Evolutionary conservation across 1,284 basidiomycete genomes (phyloP), one percentile per base, ranked within the genome.

Genomic region (Anthracocystis walkeri): DNA sequence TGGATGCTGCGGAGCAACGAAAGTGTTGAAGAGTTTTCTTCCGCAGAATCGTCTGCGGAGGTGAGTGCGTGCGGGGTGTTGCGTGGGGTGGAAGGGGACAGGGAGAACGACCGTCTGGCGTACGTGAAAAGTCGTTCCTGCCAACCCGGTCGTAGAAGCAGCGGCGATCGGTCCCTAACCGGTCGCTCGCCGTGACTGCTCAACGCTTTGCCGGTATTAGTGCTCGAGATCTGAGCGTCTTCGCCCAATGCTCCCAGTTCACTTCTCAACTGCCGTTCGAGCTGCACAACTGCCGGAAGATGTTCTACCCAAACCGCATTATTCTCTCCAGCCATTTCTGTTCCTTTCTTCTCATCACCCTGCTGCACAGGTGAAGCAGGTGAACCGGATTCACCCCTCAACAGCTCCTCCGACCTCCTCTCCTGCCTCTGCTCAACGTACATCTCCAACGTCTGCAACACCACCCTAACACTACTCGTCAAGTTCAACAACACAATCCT

Each of bases 401-500:
- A 27, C 21, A 61, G 16, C 40, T 71, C 58, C 14, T 20, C 10
- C 31, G 38, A 55, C 31, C 61, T 62, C 20, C 64, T 21, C 29
- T 63, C 59, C n/a, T 1, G 4, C 12, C 64, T 23, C 42, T 63
- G 59, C 3, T 50, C 53, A 16, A 53, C 48, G 41, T 58, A 65
- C 18, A 59, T 11, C n/a, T 44, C 38, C 29, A 75, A 11, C 1
- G 58, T 65, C 55, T 78, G 50, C 16, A 80, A 23, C 48, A 80
- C 14, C 7, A 54, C 52, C 18, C 73, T 29, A 0, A 66, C 61
- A n/a, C 77, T 70, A 2, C 41, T 20, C 7, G 59, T 65, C 18
- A 79, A 38, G 27, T 81, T 81, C n/a, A 81, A 60, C 29, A 76
- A 20, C 1, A 81, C 64, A 20, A 81, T 66, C n/a, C 41, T 52